Evolutionary conservation across 2,329 filamentous ascomycete genomes (phyloP).

Genomic region (Neonectria neomacrospora): DNA sequence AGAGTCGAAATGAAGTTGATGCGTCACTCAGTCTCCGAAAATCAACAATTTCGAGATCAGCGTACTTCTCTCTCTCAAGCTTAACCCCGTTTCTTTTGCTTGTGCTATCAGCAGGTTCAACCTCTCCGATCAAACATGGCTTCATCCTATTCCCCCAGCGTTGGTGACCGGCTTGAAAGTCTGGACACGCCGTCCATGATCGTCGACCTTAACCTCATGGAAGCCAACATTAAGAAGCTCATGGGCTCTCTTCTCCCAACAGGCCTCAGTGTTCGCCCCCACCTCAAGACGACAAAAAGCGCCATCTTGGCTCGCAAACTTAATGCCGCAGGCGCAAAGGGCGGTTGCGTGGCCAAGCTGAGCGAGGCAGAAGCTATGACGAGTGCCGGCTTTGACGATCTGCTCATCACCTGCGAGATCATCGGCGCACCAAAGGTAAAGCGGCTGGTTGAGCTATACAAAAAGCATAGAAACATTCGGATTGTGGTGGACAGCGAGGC

Average conservation of each 20-base stretch:
- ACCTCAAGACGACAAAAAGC: constrained; percentile 36
- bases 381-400: constrained; percentile 29
- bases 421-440: constrained; percentile 27
- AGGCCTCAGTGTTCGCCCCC: constrained; percentile 46
- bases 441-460: constrained; percentile 29
- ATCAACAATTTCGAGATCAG: not conserved
- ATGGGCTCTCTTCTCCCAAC: constrained; percentile 58
- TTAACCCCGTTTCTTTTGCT: not conserved
- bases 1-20: not conserved
- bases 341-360: constrained; percentile 34
- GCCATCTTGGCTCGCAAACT: constrained; percentile 25
- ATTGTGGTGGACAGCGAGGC: constrained; percentile 31
- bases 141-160: constrained; percentile 6
- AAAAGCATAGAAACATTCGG: constrained; percentile 10
- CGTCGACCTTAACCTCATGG: constrained; percentile 63
- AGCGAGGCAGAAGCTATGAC: constrained; percentile 35
- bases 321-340: constrained; percentile 31
- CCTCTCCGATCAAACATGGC: not conserved
- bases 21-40: not conserved
- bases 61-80: not conserved
- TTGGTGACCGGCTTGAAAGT: constrained; percentile 20
- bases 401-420: constrained; percentile 38
- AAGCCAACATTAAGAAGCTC: constrained; percentile 60
- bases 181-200: constrained; percentile 68
- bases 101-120: not conserved